These are phyloP conservation scores for Solanum aculeatissimum DNA, from an alignment of 305 asterid species.

Conservation along the genomic window DNA sequence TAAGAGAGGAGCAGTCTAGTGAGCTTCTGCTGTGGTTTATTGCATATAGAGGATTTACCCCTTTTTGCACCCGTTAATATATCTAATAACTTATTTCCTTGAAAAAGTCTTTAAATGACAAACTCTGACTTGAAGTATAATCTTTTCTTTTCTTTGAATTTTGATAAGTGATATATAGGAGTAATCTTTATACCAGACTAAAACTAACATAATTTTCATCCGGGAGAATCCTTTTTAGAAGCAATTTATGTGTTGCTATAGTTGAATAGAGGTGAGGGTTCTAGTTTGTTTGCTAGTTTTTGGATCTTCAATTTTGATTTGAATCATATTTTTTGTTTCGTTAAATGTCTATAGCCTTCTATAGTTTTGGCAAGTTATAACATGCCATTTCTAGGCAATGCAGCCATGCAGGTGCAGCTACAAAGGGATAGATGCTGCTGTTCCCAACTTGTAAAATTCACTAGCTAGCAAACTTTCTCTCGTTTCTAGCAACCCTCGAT, in stretches of 20 bases:
- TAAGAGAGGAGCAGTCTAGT: background rate
- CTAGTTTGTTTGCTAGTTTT: background rate
- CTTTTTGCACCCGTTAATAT: background rate
- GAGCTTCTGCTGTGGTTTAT: background rate
- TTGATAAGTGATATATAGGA: background rate
- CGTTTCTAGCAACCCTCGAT: background rate
- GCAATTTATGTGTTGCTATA: background rate
- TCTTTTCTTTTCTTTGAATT: background rate
- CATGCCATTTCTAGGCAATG: background rate
- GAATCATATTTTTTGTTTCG: background rate
- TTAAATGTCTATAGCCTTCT: background rate
- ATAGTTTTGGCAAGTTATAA: background rate
- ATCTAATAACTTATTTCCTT: background rate
- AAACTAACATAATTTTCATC: background rate
- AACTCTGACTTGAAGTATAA: background rate
- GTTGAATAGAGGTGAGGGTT: background rate
- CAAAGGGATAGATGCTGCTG: background rate
- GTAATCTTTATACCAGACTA: background rate
- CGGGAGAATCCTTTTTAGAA: background rate
- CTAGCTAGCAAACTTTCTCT: background rate
- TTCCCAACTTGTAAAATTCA: background rate
- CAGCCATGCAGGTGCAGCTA: background rate
- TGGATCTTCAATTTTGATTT: background rate
- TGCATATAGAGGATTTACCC: background rate
- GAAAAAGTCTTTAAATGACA: background rate